phyloP scores from a whole-genome alignment of 805 yeast genomes.

The Nakazawaea peltata region DNA sequence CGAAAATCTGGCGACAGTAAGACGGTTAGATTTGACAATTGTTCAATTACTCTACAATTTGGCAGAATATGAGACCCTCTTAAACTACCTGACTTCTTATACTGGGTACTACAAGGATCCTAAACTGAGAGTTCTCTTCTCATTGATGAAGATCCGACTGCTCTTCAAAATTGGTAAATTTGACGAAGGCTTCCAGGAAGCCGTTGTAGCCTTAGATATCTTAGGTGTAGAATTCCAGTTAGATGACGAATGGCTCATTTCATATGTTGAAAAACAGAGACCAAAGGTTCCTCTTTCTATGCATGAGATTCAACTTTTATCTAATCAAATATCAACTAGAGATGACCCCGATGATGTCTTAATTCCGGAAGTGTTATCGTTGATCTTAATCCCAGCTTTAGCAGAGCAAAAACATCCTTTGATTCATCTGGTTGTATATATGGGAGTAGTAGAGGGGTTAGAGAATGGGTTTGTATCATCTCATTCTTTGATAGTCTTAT shows the following conservation, averaged over 20 bases:
- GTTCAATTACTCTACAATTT: constrained; percentile 24
- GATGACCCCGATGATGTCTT: constrained; percentile 14
- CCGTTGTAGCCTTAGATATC: constrained; percentile 25
- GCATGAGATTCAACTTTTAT: constrained; percentile 27
- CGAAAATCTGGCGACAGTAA: constrained; percentile 15
- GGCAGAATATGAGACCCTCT: constrained; percentile 25
- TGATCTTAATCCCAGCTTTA: constrained; percentile 27
- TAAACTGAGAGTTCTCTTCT: not conserved
- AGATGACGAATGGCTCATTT: constrained; percentile 19
- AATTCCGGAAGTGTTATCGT: constrained; percentile 31
- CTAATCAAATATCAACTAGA: constrained; percentile 15
- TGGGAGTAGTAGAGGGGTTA: constrained; percentile 26
- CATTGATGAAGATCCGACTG: constrained; percentile 28
- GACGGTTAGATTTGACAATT: constrained; percentile 22
- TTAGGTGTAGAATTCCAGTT: constrained; percentile 26
- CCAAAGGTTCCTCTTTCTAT: constrained; percentile 30
- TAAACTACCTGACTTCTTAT: constrained; percentile 26
- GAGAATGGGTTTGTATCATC: constrained; percentile 31
- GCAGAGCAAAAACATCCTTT: constrained; percentile 20
- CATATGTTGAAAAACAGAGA: constrained; percentile 16
- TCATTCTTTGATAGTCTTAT: constrained; percentile 30
- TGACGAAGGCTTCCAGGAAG: constrained; percentile 26
- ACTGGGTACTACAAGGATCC: constrained; percentile 19
- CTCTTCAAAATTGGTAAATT: constrained; percentile 22
- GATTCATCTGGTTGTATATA: constrained; percentile 23